A percentile compares a stretch with the other conserved stretches of the same genome.
phyloP scores from a whole-genome alignment of 2,329 filamentous ascomycete genomes.

The Pochonia chlamydosporia region DNA sequence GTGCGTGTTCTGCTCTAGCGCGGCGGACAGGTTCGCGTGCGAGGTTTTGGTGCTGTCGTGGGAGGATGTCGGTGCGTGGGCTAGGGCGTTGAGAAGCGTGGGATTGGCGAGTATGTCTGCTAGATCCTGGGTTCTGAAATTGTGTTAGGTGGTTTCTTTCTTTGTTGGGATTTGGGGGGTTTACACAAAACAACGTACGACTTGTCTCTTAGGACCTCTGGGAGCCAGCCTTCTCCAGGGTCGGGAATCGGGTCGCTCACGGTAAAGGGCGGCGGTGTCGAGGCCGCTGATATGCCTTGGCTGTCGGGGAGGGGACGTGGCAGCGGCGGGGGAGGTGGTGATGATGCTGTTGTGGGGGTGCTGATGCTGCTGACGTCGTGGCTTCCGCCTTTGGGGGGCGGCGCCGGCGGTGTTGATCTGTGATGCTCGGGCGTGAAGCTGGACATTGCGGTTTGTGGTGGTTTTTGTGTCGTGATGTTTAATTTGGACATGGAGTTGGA shows the following conservation, averaged over 20 bases:
- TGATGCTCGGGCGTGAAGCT: conserved; percentile 23
- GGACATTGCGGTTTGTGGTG: conserved; percentile 16
- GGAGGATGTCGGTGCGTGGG: conserved; percentile 57
- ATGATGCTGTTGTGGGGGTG: conserved; percentile 46
- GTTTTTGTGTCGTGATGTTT: background rate
- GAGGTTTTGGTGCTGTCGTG: conserved; percentile 68
- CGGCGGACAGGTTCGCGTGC: conserved; percentile 55
- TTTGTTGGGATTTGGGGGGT: conserved; percentile 1
- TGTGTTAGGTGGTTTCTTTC: conserved; percentile 11
- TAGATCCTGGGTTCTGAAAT: conserved; percentile 68
- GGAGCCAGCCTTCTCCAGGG: conserved; percentile 71
- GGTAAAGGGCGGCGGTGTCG: conserved; percentile 17
- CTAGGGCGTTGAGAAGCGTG: conserved; percentile 66
- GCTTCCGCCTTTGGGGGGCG: conserved; percentile 66
- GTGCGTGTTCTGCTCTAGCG: conserved; percentile 66
- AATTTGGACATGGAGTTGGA: background rate
- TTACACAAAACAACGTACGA: conserved; percentile 49
- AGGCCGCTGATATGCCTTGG: conserved; percentile 11
- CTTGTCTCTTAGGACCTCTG: conserved; percentile 70
- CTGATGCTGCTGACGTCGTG: conserved; percentile 62
- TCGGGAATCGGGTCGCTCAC: conserved; percentile 37
- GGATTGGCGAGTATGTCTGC: conserved; percentile 60
- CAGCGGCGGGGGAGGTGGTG: conserved; percentile 21
- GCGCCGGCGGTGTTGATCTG: conserved; percentile 51
- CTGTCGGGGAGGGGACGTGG: conserved; percentile 3